Conservation (phyloP, 2,329 filamentous ascomycete genomes). For the Fusarium sp. region DNA sequence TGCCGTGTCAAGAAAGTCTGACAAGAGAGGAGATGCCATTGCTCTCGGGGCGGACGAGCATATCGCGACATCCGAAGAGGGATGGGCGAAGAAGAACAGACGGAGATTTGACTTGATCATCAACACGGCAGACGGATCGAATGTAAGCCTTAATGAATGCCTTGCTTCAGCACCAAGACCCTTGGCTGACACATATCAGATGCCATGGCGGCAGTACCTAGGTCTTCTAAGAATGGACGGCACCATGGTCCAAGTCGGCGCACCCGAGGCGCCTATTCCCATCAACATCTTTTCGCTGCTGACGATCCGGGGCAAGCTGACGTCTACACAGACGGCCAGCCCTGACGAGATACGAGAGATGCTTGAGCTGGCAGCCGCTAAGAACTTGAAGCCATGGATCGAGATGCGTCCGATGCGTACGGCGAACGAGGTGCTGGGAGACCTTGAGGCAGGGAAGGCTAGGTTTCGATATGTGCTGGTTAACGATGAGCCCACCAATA, state of each 20-base stretch:
- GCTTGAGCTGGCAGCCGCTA: constrained; percentile 64
- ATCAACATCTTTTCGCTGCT: constrained; percentile 32
- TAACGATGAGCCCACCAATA: constrained; percentile 29
- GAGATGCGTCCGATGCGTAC: constrained; percentile 62
- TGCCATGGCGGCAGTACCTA: constrained; percentile 1
- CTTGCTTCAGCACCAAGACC: constrained; percentile 56
- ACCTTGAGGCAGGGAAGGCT: constrained; percentile 63
- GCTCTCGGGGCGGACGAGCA: constrained; percentile 66
- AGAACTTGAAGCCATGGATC: constrained; percentile 65
- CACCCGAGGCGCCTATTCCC: constrained; percentile 53
- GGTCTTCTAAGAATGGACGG: constrained; percentile 59
- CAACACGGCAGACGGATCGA: constrained; percentile 62
- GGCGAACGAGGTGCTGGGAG: constrained; percentile 62
- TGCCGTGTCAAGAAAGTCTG: constrained; percentile 64
- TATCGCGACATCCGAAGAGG: constrained; percentile 63
- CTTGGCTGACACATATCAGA: constrained; percentile 25
- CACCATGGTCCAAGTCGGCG: constrained; percentile 68
- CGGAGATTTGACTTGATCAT: constrained; percentile 76
- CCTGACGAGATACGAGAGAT: constrained; percentile 54
- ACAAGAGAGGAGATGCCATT: constrained; percentile 64
- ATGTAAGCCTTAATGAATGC: too few species aligned
- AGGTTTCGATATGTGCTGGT: constrained; percentile 57
- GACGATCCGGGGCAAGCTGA: neutral
- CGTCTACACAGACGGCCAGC: constrained; percentile 59
- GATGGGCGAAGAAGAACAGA: constrained; percentile 61